Percentiles rank a stretch among this genome's conserved stretches.
Conservation (phyloP, 2,329 filamentous ascomycete genomes). For the Fusarium sp. region DNA sequence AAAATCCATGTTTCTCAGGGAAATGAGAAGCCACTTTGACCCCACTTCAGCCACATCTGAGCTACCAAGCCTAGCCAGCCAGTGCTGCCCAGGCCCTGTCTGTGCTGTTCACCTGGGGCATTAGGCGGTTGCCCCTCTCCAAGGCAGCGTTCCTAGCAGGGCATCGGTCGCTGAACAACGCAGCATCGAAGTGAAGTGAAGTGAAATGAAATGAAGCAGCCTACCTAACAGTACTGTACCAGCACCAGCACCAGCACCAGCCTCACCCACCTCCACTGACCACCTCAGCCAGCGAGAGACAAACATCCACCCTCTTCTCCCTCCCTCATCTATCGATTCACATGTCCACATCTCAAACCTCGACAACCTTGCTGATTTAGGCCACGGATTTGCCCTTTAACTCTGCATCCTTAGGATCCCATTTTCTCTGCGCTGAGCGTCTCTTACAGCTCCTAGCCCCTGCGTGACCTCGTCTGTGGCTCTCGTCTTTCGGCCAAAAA, state of each 20-base stretch:
- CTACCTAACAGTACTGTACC: neutral
- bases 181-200: neutral
- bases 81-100: neutral
- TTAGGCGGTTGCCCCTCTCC: slow-evolving; percentile 13
- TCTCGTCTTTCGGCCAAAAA: slow-evolving; percentile 39
- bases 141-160: slow-evolving; percentile 15
- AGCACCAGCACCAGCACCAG: slow-evolving; percentile 4
- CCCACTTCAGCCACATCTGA: slow-evolving; percentile 34
- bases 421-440: slow-evolving; percentile 30
- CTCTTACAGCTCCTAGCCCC: slow-evolving; percentile 7
- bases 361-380: slow-evolving; percentile 29
- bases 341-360: slow-evolving; percentile 33
- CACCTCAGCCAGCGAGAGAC: slow-evolving; percentile 5
- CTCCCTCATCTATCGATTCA: slow-evolving; percentile 45
- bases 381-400: slow-evolving; percentile 30
- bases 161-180: slow-evolving; percentile 19
- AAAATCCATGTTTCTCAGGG: slow-evolving; percentile 7
- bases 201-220: neutral
- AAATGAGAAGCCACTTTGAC: slow-evolving; percentile 32
- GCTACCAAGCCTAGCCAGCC: neutral
- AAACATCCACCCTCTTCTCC: slow-evolving; percentile 33
- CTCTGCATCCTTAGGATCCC: slow-evolving; percentile 23
- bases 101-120: neutral
- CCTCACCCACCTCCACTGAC: slow-evolving; percentile 3
- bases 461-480: slow-evolving; percentile 20